Evolutionary conservation across 1,284 basidiomycete genomes (phyloP).

Genomic region (Athelia sp.): DNA sequence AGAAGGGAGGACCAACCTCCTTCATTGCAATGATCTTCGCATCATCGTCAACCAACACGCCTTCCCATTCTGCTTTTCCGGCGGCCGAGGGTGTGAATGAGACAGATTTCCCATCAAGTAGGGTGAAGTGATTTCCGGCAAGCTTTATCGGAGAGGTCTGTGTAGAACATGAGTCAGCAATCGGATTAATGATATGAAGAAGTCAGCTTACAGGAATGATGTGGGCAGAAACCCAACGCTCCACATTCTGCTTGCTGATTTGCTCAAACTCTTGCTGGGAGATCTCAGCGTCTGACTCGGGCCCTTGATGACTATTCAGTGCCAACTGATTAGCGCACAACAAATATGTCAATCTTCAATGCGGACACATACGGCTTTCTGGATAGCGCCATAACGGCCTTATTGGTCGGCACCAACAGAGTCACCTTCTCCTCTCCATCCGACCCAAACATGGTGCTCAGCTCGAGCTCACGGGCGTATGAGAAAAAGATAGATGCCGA

Average conservation of each 20-base stretch:
- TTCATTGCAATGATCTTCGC: constrained; percentile 49
- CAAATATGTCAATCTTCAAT: neutral
- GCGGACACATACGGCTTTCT: constrained; percentile 62
- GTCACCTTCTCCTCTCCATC: constrained; percentile 32
- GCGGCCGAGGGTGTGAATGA: constrained; percentile 38
- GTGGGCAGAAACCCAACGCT: constrained; percentile 69
- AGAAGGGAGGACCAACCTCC: constrained; percentile 36
- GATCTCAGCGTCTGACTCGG: constrained; percentile 41
- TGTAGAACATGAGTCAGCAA: constrained; percentile 2
- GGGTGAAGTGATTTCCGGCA: constrained; percentile 40
- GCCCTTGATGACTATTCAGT: constrained; percentile 49
- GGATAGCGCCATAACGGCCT: constrained; percentile 71
- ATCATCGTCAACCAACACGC: constrained; percentile 48
- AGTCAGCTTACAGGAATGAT: constrained; percentile 57
- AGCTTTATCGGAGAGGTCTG: constrained; percentile 37
- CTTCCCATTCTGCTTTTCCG: constrained; percentile 48
- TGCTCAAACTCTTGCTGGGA: constrained; percentile 61
- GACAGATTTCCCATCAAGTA: constrained; percentile 50
- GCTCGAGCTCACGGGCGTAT: constrained; percentile 65
- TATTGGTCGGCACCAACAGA: constrained; percentile 71
- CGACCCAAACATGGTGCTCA: constrained; percentile 44
- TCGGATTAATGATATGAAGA: neutral
- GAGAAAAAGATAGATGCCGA: constrained; percentile 75
- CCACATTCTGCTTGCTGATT: constrained; percentile 55
- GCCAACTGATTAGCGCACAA: neutral